Conservation (phyloP, 2,329 filamentous ascomycete genomes). For the Arthrobotrys musiformis region DNA sequence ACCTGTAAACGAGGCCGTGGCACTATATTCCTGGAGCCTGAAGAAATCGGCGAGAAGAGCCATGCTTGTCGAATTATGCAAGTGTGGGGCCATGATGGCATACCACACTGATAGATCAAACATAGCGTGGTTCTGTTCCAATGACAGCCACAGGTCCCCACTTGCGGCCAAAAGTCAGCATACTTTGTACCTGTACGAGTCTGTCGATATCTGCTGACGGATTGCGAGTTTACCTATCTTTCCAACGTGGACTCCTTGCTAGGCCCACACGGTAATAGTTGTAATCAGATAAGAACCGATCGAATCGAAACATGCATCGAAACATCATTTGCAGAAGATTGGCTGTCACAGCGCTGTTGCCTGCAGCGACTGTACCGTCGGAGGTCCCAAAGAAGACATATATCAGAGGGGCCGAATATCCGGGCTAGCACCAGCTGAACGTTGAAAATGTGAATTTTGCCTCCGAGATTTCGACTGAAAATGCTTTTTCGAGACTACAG, state of each 20-base stretch:
- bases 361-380: constrained; percentile 20
- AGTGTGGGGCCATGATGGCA: constrained; percentile 31
- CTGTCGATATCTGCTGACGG: background rate
- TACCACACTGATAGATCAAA: background rate
- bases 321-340: constrained; percentile 30
- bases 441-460: constrained; percentile 43
- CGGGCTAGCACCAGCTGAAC: background rate
- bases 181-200: background rate
- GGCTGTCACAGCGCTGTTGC: constrained; percentile 30
- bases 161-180: background rate
- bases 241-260: background rate
- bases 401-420: constrained; percentile 26
- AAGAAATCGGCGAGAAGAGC: constrained; percentile 30
- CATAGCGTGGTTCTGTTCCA: background rate
- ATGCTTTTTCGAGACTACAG: background rate
- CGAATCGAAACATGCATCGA: constrained; percentile 40
- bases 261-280: constrained; percentile 23
- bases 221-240: background rate
- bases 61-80: constrained; percentile 39
- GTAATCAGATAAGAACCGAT: constrained; percentile 40
- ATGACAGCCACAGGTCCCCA: background rate
- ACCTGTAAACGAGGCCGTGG: constrained; percentile 9
- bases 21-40: constrained; percentile 36
- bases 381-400: constrained; percentile 28
- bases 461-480: background rate